Evolutionary conservation across 768 basidiomycete species (phyloP).

Genomic region (Lentinus brumalis): DNA sequence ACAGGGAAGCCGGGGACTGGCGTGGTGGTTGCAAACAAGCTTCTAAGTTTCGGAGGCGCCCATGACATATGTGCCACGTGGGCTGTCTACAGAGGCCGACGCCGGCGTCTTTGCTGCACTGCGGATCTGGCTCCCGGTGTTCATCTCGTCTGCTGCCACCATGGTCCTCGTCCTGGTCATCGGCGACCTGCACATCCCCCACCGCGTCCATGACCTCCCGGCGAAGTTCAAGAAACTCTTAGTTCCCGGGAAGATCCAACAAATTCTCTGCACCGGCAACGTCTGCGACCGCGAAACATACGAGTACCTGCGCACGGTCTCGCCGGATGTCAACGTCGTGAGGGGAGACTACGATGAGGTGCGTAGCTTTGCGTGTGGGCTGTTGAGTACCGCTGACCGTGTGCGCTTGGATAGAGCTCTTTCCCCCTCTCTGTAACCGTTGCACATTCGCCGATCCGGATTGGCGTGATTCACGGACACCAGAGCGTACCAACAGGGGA

Average conservation of each 20-base stretch:
- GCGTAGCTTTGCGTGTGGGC: slow-evolving; percentile 17
- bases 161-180: slow-evolving; percentile 94
- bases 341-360: slow-evolving; percentile 97
- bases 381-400: neutral
- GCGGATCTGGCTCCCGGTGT: neutral
- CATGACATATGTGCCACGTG: slow-evolving; percentile 21
- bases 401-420: slow-evolving; percentile 50
- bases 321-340: slow-evolving; percentile 89
- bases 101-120: neutral
- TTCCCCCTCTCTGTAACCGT: slow-evolving; percentile 84
- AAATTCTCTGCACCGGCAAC: slow-evolving; percentile 97
- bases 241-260: slow-evolving; percentile 89
- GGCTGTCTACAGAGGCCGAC: neutral
- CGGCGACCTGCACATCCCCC: slow-evolving; percentile 96
- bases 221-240: slow-evolving; percentile 96
- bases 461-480: slow-evolving; percentile 93
- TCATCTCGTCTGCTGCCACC: slow-evolving; percentile 12
- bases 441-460: slow-evolving; percentile 80
- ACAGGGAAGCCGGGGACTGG: neutral
- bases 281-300: slow-evolving; percentile 97
- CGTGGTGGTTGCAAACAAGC: slow-evolving; percentile 1
- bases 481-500: slow-evolving; percentile 93
- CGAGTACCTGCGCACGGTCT: slow-evolving; percentile 94
- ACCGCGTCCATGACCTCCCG: slow-evolving; percentile 86
- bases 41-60: slow-evolving; percentile 13